phyloP scores from a whole-genome alignment of 1,139 yeast genomes.

The Magnusiomyces sp. region DNA sequence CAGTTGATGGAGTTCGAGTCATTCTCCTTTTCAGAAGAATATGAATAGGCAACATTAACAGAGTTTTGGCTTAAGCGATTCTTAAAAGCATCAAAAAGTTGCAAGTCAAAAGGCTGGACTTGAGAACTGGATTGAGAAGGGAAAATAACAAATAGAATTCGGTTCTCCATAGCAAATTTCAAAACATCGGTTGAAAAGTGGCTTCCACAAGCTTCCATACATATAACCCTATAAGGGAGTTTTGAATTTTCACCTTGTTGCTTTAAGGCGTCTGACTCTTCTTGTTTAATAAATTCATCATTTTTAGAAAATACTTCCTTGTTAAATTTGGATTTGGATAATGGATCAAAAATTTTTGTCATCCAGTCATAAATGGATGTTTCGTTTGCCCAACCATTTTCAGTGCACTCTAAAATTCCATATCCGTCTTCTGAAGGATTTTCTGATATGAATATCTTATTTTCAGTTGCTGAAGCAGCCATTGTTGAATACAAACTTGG shows the following conservation, averaged over 20 bases:
- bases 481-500: constrained; percentile 4
- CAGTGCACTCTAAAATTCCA: constrained; percentile 6
- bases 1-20: background rate
- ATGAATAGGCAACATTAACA: too few species aligned
- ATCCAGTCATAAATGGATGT: constrained; percentile 12
- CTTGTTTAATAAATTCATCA: too few species aligned
- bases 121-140: constrained; percentile 7
- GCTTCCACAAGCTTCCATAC: constrained; percentile 9
- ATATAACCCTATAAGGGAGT: constrained; percentile 8
- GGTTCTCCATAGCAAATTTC: constrained; percentile 11
- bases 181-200: constrained; percentile 11
- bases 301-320: too few species aligned
- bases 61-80: too few species aligned
- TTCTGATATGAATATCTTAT: too few species aligned
- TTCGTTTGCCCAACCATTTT: constrained; percentile 11
- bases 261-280: too few species aligned
- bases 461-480: background rate
- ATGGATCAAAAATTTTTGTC: constrained; percentile 8
- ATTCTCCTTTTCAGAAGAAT: too few species aligned
- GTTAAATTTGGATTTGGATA: background rate
- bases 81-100: background rate
- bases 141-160: constrained; percentile 10
- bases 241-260: too few species aligned
- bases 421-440: constrained; percentile 5
- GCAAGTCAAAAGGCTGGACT: constrained; percentile 5